Base-by-base conservation (phyloP, 31 red algal species). In the Odonthalia washingtoniensis region DNA sequence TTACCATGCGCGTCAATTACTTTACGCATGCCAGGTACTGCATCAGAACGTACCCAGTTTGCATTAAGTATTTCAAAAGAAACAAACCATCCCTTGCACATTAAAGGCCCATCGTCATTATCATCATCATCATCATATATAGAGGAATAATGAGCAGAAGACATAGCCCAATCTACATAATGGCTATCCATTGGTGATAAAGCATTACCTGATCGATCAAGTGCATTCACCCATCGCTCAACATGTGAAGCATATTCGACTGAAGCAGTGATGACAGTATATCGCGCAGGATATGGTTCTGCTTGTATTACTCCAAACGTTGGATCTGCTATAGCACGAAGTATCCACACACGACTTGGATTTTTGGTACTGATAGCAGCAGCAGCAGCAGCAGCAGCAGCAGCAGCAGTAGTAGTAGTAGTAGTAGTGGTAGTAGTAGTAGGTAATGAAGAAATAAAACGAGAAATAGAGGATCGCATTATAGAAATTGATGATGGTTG, bases 11-110 rank as follows among this genome's bases (percentile, higher is more conserved):
- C 44, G 43, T 75, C 24, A 36, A 90, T n/a, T 3, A 30, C 33
- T 46, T 66, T 12, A 14, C 78, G 77, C 78, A 90, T 66, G 0
- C 35, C 27, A 28, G 26, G 40, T 24, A 76, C 53, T 16, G 60
- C 74, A 16, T 73, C 67, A n/a, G 70, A 65, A 26, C 46, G n/a
- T 26, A 38, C 72, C 87, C 87, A 90, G 52, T 90, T 70, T 1
- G 87, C 87, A 63, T 90, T 90, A 18, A 90, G 38, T 21, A 90
- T 75, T 69, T 90, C 87, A 40, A 34, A 63, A 21, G 87, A 76
- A n/a, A 90, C 67, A 28, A 83, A 16, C 62, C 49, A 57, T 14
- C 21, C 21, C 12, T 57, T 21, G 12, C 3, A 66, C 3, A 45
- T 70, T 31, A n/a, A 26, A 31, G 40, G 63, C 0, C 3, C 24